Base-by-base conservation (phyloP, 179 eudicot genomes). In the Silene noctiflora region DNA sequence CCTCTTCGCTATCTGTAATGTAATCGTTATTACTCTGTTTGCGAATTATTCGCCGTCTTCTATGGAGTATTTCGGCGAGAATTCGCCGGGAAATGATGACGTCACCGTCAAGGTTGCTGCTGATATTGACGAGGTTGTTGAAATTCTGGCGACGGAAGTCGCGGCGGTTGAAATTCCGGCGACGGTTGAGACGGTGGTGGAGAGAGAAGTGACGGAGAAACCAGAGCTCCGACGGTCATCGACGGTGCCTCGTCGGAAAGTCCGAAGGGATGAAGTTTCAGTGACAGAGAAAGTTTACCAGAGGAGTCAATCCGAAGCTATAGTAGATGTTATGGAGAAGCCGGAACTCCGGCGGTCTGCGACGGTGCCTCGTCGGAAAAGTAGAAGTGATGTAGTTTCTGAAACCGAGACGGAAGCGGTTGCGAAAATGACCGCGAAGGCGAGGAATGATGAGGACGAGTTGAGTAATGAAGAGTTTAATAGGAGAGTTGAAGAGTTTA, bases 381-480 rank as follows among this genome's bases (percentile, higher is more conserved):
- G 20, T 16, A 77, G 73, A 78, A 59, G 8, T 7, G 66, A 1
- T 74, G 71, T 13, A n/a, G 25, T 58, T 3, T 19, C 63, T 63
- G 58, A 16, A 76, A 60, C 5, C 16, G 19, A 1, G 31, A 20
- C 48, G 53, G 63, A 19, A n/a, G 22, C n/a, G 39, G 39, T 4
- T 5, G 7, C 39, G 39, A 1, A 29, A 25, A 2, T 25, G 25
- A 33, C 22, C 72, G 31, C n/a, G 7, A 5, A 33, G 0, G 39
- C 39, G 7, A 72, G 10, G 63, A 74, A 53, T 75, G 20, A 7
- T 10, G 20, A 75, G 20, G 76, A 70, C 6, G 39, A 33, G 46
- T 61, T 91, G 72, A 91, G 91, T 81, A 78, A 64, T 67, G 97
- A 89, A 31, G 98, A 93, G 72, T 91, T 93, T 67, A 79, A 74